phyloP scores from a whole-genome alignment of 306 rosid genomes.

The Prunus armeniaca region DNA sequence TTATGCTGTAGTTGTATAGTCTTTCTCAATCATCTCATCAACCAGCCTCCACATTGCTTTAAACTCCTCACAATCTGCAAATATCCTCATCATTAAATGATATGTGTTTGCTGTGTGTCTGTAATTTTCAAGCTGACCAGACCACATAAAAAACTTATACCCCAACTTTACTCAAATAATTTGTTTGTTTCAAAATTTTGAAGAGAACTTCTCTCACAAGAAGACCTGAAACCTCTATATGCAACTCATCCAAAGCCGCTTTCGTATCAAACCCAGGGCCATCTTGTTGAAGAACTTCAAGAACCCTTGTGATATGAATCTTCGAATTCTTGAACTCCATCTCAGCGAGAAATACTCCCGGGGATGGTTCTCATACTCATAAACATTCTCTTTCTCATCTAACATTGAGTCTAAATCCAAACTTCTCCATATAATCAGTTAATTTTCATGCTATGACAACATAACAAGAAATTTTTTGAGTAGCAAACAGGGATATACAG shows the following conservation, averaged over 20 bases:
- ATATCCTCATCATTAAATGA: constrained; percentile 80
- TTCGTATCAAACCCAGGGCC: constrained; percentile 74
- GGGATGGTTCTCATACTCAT: constrained; percentile 22
- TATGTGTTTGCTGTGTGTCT: constrained; percentile 52
- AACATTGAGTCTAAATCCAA: constrained; percentile 37
- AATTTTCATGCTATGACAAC: constrained; percentile 39
- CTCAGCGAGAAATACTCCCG: constrained; percentile 40
- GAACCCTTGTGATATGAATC: constrained; percentile 50
- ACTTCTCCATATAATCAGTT: constrained; percentile 31
- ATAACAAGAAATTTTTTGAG: constrained; percentile 32
- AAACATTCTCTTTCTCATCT: constrained; percentile 25
- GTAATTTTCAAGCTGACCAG: constrained; percentile 55
- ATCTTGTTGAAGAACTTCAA: constrained; percentile 65
- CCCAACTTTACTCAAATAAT: constrained; percentile 60
- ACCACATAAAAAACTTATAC: constrained; percentile 81
- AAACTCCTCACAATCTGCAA: constrained; percentile 79
- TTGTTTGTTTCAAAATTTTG: constrained; percentile 54
- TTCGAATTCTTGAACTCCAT: constrained; percentile 34
- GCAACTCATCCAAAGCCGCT: constrained; percentile 58
- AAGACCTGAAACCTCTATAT: constrained; percentile 56
- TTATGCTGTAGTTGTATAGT: constrained; percentile 55
- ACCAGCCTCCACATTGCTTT: constrained; percentile 81
- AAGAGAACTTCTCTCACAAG: constrained; percentile 79
- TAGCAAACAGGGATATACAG: constrained; percentile 44
- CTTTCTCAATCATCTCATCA: constrained; percentile 84